Base-by-base conservation (phyloP, 768 basidiomycete genomes). In the Russula lepida region DNA sequence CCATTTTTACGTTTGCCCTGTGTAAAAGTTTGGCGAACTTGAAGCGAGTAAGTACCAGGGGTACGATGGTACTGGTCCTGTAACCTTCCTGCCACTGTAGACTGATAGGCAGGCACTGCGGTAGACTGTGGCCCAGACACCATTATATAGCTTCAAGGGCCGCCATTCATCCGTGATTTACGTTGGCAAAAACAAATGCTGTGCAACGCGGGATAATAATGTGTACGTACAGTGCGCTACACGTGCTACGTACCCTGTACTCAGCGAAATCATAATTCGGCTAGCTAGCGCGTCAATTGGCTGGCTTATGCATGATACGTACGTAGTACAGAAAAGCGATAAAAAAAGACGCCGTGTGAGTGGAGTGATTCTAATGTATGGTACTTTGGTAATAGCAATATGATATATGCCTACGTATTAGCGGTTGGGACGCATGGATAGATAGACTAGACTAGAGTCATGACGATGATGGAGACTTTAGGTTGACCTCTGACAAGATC, bases 401-500 rank as follows among this genome's bases (percentile, higher is more conserved):
- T 4, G 9, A 21, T 52, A 35, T 23, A 35, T 52, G 23, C 21
- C 13, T n/a, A 32, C 21, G 23, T n/a, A 32, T 17, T 3, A n/a
- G n/a, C 0, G 19, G 15, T 41, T 41, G 41, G 39, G 39, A 41
- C 2, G 19, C 6, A 41, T n/a, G n/a, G n/a, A n/a, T n/a, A n/a
- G n/a, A 46, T 46, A 8, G 23, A 12, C 13, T 46, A 25, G n/a
- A n/a, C 17, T 12, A 3, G 2, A n/a, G 6, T 17, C 13, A 25
- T 25, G 12, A 47, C 25, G 12, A 54, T 27, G 67, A 81, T 59
- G 74, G 73, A 13, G 86, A 80, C 72, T 88, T 90, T 67, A 93
- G 71, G 68, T 81, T 88, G 55, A 93, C 84, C 67, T 93, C 91
- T 3, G 89, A 88, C 27, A 93, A 75, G 19, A 82, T 92, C 74